These are phyloP conservation scores for Peniophora sp. DNA, from an alignment of 1,284 basidiomycete species.

Conservation along the genomic window DNA sequence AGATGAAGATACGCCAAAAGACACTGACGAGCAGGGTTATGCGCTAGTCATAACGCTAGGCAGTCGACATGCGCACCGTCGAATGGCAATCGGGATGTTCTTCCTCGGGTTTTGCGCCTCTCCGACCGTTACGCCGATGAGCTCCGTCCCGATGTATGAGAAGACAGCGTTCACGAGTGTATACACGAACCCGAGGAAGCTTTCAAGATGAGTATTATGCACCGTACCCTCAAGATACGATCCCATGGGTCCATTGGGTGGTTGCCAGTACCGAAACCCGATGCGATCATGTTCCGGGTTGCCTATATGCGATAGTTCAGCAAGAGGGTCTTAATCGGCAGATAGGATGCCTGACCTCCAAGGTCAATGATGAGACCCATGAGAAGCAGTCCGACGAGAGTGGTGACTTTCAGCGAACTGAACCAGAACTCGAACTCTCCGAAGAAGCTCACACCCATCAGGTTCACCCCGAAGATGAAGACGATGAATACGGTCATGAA, in stretches of 20 bases:
- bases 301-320: too few species aligned
- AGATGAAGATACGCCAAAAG: conserved; percentile 55
- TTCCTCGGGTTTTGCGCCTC: conserved; percentile 49
- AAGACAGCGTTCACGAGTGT: conserved; percentile 32
- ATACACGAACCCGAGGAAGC: conserved; percentile 46
- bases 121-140: conserved; percentile 37
- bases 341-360: conserved; percentile 50
- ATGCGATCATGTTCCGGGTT: conserved; percentile 34
- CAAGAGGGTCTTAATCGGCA: too few species aligned
- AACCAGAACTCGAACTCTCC: conserved; percentile 50
- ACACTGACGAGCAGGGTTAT: too few species aligned
- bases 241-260: conserved; percentile 29
- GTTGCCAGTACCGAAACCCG: conserved; percentile 46
- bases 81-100: conserved; percentile 49
- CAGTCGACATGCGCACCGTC: too few species aligned
- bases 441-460: conserved; percentile 45
- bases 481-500: conserved; percentile 44
- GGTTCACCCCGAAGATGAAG: conserved; percentile 45
- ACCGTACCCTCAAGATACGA: conserved; percentile 33
- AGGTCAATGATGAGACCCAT: conserved; percentile 47
- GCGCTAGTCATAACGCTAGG: too few species aligned
- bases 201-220: conserved; percentile 35
- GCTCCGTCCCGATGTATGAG: conserved; percentile 55
- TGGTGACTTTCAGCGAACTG: conserved; percentile 27
- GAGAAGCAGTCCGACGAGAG: conserved; percentile 41